Evolutionary conservation across 306 rosid species (phyloP), one percentile per base, ranked within the genome.

Genomic region (Prunus mongolica): DNA sequence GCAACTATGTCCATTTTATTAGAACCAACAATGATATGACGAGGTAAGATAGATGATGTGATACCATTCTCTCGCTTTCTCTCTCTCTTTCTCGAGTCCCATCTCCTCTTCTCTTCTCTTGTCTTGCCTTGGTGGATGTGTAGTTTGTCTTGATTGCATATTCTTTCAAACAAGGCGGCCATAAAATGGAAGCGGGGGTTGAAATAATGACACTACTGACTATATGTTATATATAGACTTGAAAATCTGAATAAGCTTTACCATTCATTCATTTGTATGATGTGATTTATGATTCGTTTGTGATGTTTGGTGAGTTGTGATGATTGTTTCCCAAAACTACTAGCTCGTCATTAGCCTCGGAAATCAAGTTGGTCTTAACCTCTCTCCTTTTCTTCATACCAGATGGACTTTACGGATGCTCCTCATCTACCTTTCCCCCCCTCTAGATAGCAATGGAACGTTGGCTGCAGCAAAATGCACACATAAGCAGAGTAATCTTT

Each of bases 11-110:
- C 76, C 49, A 68, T 65, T 61, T 14, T 32, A n/a, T 60, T 67
- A 80, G 83, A 67, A 60, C 32, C 44, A 38, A 38, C 44, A 38
- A 38, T 38, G 15, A 74, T 68, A 50, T 71, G 74, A 80, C 2
- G 51, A 61, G 49, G 62, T 67, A 60, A 67, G 65, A 61, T 74
- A 80, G 71, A 27, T 80, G 16, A 60, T 27, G 14, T 0, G 44
- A 38, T 38, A 38, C 52, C 52, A 47, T 47, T 47, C 52, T 47
- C 14, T 46, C 50, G 0, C 12, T 8, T 5, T 45, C 12, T 46
- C 50, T 3, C 0, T 46, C 50, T 8, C 14, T 10, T 49, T 3
- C 16, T 49, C 52, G 22, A 22, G 22, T 49, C 52, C 3, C 52
- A 3, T 49, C 54, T 6, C 9, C 16, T 52, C 19, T 52, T 2